Percentiles rank a stretch among this genome's conserved stretches.
Conservation (phyloP, 2,329 filamentous ascomycete genomes). For the Stromatinia cepivora region DNA sequence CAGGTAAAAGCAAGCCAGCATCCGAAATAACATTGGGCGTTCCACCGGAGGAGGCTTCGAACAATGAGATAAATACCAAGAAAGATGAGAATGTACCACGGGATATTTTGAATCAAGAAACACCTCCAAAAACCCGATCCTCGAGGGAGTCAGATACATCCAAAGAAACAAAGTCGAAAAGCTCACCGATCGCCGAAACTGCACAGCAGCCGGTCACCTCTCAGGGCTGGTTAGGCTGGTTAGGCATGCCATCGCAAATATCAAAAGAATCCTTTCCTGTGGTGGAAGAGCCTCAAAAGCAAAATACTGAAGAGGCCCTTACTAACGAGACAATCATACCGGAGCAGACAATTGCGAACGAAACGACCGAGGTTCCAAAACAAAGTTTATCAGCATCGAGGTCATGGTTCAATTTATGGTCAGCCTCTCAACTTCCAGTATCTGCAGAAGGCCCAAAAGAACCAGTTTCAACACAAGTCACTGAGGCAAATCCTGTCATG, state of each 20-base stretch:
- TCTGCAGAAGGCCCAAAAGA: constrained; percentile 31
- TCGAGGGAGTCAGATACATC: constrained; percentile 8
- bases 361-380: constrained; percentile 15
- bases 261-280: constrained; percentile 16
- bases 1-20: constrained; percentile 42
- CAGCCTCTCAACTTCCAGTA: constrained; percentile 31
- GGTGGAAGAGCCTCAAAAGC: constrained; percentile 19
- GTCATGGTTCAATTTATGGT: constrained; percentile 41
- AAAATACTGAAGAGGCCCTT: constrained; percentile 16
- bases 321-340: background rate
- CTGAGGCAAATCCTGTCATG: constrained; percentile 25
- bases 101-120: constrained; percentile 5
- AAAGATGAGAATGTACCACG: constrained; percentile 18
- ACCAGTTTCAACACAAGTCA: constrained; percentile 15
- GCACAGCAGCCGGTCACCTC: constrained; percentile 38
- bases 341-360: constrained; percentile 18
- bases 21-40: constrained; percentile 38
- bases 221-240: constrained; percentile 59
- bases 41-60: constrained; percentile 22
- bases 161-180: constrained; percentile 17
- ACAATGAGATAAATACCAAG: constrained; percentile 21
- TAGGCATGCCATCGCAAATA: constrained; percentile 40
- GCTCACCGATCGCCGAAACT: constrained; percentile 6
- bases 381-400: constrained; percentile 22
- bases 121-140: constrained; percentile 11